phyloP scores from a whole-genome alignment of 2,329 filamentous ascomycete species.

The Penicillium capsulatum region DNA sequence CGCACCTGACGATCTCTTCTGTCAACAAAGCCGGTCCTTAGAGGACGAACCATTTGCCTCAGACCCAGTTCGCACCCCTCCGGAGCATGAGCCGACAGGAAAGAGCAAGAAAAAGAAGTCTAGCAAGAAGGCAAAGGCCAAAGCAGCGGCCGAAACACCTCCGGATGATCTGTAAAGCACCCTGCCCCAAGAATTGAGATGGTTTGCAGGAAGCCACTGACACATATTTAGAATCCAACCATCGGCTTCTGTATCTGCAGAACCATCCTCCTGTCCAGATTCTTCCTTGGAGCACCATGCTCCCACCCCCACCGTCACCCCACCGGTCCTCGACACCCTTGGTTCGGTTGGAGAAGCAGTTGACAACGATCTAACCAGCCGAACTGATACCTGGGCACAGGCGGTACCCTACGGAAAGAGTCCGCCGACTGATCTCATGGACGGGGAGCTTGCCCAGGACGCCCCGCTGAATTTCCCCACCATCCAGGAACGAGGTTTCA shows the following conservation, averaged over 20 bases:
- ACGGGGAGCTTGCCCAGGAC: constrained; percentile 33
- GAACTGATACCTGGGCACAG: constrained; percentile 44
- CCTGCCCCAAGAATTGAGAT: not conserved
- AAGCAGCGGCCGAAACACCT: constrained; percentile 29
- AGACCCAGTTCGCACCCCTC: constrained; percentile 24
- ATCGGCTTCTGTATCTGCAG: constrained; percentile 24
- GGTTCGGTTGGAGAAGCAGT: constrained; percentile 30
- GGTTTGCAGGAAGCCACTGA: not conserved
- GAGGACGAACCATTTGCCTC: constrained; percentile 30
- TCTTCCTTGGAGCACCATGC: constrained; percentile 23
- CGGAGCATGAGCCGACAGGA: constrained; percentile 33
- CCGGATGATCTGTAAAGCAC: constrained; percentile 37
- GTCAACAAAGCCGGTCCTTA: constrained; percentile 35
- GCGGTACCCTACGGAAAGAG: constrained; percentile 45
- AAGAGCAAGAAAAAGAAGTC: constrained; percentile 42
- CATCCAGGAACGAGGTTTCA: constrained; percentile 38
- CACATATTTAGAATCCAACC: constrained; percentile 23
- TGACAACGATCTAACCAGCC: constrained; percentile 33
- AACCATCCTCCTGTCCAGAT: constrained; percentile 32
- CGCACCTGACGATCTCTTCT: constrained; percentile 37
- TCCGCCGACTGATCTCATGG: constrained; percentile 39
- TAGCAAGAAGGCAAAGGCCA: constrained; percentile 38
- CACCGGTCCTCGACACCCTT: constrained; percentile 40
- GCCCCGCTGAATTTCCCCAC: constrained; percentile 41
- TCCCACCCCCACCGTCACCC: constrained; percentile 27